Conservation (phyloP, 768 basidiomycete genomes). For the Candolleomyces efflorescens region DNA sequence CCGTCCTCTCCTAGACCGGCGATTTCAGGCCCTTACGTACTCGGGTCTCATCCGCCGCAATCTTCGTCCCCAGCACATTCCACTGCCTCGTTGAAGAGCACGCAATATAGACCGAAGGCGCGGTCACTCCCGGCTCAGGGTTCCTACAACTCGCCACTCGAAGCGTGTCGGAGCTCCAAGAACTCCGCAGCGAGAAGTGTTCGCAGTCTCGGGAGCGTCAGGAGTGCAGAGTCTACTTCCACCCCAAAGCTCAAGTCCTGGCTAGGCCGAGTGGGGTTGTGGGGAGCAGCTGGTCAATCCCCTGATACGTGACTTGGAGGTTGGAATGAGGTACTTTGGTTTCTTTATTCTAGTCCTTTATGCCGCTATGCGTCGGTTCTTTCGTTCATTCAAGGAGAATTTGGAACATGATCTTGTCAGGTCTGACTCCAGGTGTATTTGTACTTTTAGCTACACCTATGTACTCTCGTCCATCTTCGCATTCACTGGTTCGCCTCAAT, state of each 20-base stretch:
- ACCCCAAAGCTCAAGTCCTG: slow-evolving; percentile 36
- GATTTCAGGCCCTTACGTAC: slow-evolving; percentile 44
- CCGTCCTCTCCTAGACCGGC: slow-evolving; percentile 22
- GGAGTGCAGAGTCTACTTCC: slow-evolving; percentile 31
- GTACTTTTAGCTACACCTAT: no score
- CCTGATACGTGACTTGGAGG: no score
- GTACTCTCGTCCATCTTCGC: no score
- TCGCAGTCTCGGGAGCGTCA: slow-evolving; percentile 38
- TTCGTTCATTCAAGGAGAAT: no score
- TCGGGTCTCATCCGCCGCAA: slow-evolving; percentile 29
- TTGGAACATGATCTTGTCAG: no score
- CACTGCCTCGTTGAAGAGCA: slow-evolving; percentile 9
- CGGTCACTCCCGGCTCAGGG: neutral
- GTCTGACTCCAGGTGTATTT: no score
- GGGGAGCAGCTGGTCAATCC: slow-evolving; percentile 6
- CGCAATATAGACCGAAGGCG: neutral
- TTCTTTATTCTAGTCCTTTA: slow-evolving; percentile 1
- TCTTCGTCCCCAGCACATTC: slow-evolving; percentile 14
- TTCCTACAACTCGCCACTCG: slow-evolving; percentile 28
- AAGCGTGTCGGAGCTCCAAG: slow-evolving; percentile 41
- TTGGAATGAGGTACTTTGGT: neutral
- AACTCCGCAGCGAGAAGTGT: slow-evolving; percentile 39
- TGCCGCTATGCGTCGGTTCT: neutral
- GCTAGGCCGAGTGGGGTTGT: slow-evolving; percentile 29
- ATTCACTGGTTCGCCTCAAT: no score